A percentile compares a stretch with the other conserved stretches of the same genome.
These are phyloP conservation scores for Penicillium sp. DNA, from an alignment of 2,329 filamentous ascomycete species.

Conservation along the genomic window DNA sequence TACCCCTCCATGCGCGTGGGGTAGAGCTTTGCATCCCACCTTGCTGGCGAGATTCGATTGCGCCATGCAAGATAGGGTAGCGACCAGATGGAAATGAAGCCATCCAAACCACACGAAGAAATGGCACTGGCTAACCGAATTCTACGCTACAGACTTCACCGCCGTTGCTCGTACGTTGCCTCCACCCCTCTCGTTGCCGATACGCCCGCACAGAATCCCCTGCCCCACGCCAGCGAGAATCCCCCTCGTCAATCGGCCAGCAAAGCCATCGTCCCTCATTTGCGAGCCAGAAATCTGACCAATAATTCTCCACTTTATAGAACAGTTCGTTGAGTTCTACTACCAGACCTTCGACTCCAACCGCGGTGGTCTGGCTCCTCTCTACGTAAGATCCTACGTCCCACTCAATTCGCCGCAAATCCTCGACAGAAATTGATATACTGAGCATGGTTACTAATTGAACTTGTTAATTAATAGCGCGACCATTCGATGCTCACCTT, in stretches of 20 bases:
- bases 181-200: neutral
- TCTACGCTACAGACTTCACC: slow-evolving; percentile 38
- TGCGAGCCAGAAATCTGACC: slow-evolving; percentile 21
- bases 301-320: slow-evolving; percentile 52
- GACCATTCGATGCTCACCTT: slow-evolving; percentile 92
- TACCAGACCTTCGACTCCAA: slow-evolving; percentile 83
- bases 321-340: slow-evolving; percentile 88
- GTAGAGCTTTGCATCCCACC: slow-evolving; percentile 19
- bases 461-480: slow-evolving; percentile 57
- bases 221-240: slow-evolving; percentile 7
- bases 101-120: neutral
- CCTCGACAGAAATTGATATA: neutral
- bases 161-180: slow-evolving; percentile 45
- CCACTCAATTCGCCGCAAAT: neutral
- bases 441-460: slow-evolving; percentile 12
- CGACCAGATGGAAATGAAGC: slow-evolving; percentile 7
- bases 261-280: neutral
- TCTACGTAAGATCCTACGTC: slow-evolving; percentile 73
- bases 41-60: slow-evolving; percentile 16
- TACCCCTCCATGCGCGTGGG: slow-evolving; percentile 1
- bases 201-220: slow-evolving; percentile 11
- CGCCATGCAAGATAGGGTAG: slow-evolving; percentile 12
- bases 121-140: slow-evolving; percentile 15
- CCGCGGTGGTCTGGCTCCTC: slow-evolving; percentile 65
- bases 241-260: neutral